These are phyloP conservation scores for Candida dajiaensis DNA, from an alignment of 805 yeast genomes.

Conservation along the genomic window DNA sequence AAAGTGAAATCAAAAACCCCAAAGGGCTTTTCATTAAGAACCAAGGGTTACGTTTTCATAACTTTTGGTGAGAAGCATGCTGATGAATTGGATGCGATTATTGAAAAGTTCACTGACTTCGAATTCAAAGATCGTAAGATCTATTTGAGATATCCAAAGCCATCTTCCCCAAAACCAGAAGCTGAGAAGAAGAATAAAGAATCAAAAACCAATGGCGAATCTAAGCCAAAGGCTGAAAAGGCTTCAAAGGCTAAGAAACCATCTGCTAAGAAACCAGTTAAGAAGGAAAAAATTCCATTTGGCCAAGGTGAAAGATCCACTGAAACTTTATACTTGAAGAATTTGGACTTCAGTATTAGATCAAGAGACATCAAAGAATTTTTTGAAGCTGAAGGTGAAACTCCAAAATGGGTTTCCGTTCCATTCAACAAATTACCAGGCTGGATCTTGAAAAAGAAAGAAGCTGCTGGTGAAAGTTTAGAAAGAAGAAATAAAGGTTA, in stretches of 20 bases:
- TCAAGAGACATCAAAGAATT: conserved; percentile 48
- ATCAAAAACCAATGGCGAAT: conserved; percentile 2
- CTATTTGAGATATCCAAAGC: conserved; percentile 47
- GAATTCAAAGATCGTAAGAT: conserved; percentile 42
- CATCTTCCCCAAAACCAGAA: conserved; percentile 24
- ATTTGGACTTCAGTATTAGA: conserved; percentile 53
- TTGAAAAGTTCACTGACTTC: conserved; percentile 35
- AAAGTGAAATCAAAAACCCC: conserved; percentile 26
- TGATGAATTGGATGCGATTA: conserved; percentile 38
- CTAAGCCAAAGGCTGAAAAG: conserved; percentile 2
- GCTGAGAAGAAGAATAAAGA: conserved; percentile 9
- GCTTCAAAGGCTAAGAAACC: conserved; percentile 1
- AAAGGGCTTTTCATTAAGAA: conserved; percentile 32
- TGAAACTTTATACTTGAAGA: conserved; percentile 56
- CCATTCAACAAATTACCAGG: conserved; percentile 47
- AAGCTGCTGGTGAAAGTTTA: conserved; percentile 39
- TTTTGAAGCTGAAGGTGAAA: conserved; percentile 39
- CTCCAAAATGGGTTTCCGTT: conserved; percentile 53
- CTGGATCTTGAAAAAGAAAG: conserved; percentile 36
- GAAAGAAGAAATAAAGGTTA: conserved; percentile 51
- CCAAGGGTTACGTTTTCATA: conserved; percentile 56
- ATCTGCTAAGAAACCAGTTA: conserved; percentile 9
- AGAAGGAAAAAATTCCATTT: conserved; percentile 25
- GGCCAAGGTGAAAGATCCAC: conserved; percentile 33
- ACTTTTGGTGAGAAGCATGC: conserved; percentile 37